Percentiles rank a stretch among this genome's conserved stretches.
Evolutionary conservation across 2,329 filamentous ascomycete genomes (phyloP).

Genomic region (Fusarium xylarioides): DNA sequence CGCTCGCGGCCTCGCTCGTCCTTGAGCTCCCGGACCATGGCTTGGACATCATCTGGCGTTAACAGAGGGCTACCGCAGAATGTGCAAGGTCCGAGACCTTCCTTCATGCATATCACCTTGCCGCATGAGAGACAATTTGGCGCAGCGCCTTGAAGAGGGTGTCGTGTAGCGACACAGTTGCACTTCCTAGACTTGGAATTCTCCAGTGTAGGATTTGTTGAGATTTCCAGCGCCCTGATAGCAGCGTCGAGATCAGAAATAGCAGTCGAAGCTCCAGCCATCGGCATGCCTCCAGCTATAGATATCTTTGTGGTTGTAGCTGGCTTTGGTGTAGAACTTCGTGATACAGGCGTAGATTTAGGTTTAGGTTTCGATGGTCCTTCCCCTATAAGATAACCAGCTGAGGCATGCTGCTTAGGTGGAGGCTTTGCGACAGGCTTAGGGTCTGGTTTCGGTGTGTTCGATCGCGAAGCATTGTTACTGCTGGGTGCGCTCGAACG

Average conservation of each 20-base stretch:
- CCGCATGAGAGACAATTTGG: slow-evolving; percentile 94
- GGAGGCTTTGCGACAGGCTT: slow-evolving; percentile 53
- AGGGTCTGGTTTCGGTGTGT: slow-evolving; percentile 46
- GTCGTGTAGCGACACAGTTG: slow-evolving; percentile 86
- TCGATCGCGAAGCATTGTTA: slow-evolving; percentile 49
- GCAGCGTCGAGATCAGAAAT: slow-evolving; percentile 79
- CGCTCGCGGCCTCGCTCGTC: slow-evolving; percentile 88
- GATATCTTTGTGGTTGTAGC: slow-evolving; percentile 69
- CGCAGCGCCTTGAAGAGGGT: slow-evolving; percentile 88
- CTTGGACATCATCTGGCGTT: slow-evolving; percentile 76
- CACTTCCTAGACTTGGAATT: slow-evolving; percentile 71
- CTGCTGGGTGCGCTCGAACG: slow-evolving; percentile 53
- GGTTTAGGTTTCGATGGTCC: slow-evolving; percentile 65
- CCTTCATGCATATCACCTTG: slow-evolving; percentile 94
- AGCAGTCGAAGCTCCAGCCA: slow-evolving; percentile 82
- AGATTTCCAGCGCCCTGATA: slow-evolving; percentile 89
- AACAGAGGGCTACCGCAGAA: slow-evolving; percentile 84
- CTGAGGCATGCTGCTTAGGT: slow-evolving; percentile 66
- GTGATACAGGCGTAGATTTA: slow-evolving; percentile 61
- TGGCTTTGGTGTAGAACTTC: slow-evolving; percentile 65
- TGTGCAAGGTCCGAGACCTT: slow-evolving; percentile 93
- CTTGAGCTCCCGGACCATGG: slow-evolving; percentile 83
- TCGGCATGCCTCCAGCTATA: slow-evolving; percentile 79
- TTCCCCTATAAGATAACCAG: slow-evolving; percentile 85
- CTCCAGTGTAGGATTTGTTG: slow-evolving; percentile 80